Evolutionary conservation across 441 rosid genomes (phyloP), one percentile per base, ranked within the genome.

Genomic region (Aquilaria agallochum): DNA sequence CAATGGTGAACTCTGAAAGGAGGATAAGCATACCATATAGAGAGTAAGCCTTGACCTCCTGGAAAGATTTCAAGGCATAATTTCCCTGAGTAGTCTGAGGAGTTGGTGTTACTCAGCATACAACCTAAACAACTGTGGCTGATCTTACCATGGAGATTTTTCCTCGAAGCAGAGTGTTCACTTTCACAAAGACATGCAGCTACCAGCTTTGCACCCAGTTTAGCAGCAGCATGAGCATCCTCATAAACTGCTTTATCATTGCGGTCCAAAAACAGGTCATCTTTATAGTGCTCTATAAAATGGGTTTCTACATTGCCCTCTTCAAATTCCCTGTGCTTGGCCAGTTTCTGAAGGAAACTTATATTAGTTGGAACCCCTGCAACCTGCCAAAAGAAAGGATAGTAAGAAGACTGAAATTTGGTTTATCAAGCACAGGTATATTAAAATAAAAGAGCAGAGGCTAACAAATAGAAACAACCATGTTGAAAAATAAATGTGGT

Each of bases 351-450:
- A 58, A 91, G 84, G 68, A 94, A 94, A 74, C 72, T 82, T 61
- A 94, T 86, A 78, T 94, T 94, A 52, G 95, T 91, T 31, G 99
- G 99, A 66, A 94, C 84, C 70, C 97, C 99, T 33, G 90, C 99
- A 53, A 94, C 96, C 99, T 94, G 85, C 62, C 70, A 79, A 62
- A 68, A 45, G 68, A 60, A 56, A 48, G 51, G 34, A 36, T 8
- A n/a, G 40, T 48, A 36, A 53, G 54, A 32, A 40, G 48, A 62
- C 36, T 54, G 56, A 58, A 55, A 53, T 42, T 33, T 46, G 57
- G 46, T n/a, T 30, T 13, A 31, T 8, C 33, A 27, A 40, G 45
- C 45, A 2, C 45, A 40, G 45, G 6, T 40, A 10, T 40, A 10
- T 40, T 40, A 6, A 40, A 40, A 40, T 40, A 40, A 20, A 20